Evolutionary conservation across 2,329 filamentous ascomycete genomes (phyloP).

Genomic region (Pseudogymnoascus sp.): DNA sequence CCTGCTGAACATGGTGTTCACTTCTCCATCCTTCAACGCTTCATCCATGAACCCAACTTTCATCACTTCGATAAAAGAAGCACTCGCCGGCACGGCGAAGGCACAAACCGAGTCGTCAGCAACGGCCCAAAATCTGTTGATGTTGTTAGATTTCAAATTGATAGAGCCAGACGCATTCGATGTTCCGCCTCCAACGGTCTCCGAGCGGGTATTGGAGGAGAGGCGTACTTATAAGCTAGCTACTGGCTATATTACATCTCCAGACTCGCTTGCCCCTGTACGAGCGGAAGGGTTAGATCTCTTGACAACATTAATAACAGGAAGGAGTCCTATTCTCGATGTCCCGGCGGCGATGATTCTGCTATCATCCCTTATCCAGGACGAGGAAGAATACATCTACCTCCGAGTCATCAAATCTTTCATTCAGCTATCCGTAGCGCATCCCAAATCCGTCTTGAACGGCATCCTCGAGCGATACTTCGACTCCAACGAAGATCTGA

Average conservation of each 20-base stretch:
- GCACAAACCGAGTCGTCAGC: conserved; percentile 37
- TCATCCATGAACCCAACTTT: conserved; percentile 34
- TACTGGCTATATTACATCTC: conserved; percentile 53
- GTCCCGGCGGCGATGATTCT: conserved; percentile 57
- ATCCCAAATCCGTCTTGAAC: conserved; percentile 52
- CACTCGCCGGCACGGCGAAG: conserved; percentile 36
- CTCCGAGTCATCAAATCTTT: conserved; percentile 59
- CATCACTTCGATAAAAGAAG: conserved; percentile 40
- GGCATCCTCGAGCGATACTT: conserved; percentile 62
- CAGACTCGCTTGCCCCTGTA: conserved; percentile 58
- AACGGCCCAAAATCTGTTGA: conserved; percentile 48
- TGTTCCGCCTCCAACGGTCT: conserved; percentile 33
- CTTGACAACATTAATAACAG: conserved; percentile 47
- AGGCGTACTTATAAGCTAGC: conserved; percentile 54
- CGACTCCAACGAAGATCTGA: conserved; percentile 50
- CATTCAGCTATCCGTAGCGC: conserved; percentile 47
- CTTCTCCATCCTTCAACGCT: conserved; percentile 47
- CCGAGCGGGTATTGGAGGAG: conserved; percentile 46
- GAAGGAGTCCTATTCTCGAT: conserved; percentile 52
- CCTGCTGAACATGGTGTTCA: conserved; percentile 52
- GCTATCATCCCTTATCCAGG: conserved; percentile 54
- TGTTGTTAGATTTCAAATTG: conserved; percentile 46
- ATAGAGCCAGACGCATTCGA: conserved; percentile 19
- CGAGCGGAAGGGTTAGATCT: conserved; percentile 57
- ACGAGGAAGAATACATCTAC: conserved; percentile 65